Percentiles rank a stretch among this genome's conserved stretches.
Conservation (phyloP, 148 eudicot species). For the Rhododendron ovatum region DNA sequence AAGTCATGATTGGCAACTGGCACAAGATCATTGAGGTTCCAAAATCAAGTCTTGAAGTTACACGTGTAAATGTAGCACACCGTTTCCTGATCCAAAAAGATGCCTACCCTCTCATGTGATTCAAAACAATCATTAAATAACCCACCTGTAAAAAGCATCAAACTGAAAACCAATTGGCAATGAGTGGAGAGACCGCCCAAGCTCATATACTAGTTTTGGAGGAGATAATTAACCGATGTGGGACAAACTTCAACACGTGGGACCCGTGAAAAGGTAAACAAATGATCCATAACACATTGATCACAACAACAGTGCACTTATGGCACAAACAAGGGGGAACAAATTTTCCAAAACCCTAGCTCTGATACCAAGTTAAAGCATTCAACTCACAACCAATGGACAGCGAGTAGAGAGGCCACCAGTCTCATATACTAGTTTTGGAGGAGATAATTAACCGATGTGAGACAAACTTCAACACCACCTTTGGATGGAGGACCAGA, state of each 20-base stretch:
- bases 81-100: not conserved
- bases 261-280: too few species aligned
- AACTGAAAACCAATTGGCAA: too few species aligned
- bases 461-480: not conserved
- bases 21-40: not conserved
- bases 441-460: not conserved
- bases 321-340: too few species aligned
- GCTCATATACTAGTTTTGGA: too few species aligned
- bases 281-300: too few species aligned
- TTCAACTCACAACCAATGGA: not conserved
- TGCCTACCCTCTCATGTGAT: conserved; percentile 1
- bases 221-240: too few species aligned
- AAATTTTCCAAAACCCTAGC: not conserved
- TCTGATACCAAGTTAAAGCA: not conserved
- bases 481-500: not conserved
- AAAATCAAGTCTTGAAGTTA: not conserved
- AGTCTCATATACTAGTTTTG: not conserved
- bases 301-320: too few species aligned
- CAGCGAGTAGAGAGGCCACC: not conserved
- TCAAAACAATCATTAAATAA: not conserved
- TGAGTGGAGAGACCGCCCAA: too few species aligned
- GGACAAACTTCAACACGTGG: too few species aligned
- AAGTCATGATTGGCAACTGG: not conserved
- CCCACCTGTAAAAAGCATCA: not conserved
- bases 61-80: not conserved